Conservation (phyloP, 169 alveolate genomes). For the Cryptosporidium andersoni region DNA sequence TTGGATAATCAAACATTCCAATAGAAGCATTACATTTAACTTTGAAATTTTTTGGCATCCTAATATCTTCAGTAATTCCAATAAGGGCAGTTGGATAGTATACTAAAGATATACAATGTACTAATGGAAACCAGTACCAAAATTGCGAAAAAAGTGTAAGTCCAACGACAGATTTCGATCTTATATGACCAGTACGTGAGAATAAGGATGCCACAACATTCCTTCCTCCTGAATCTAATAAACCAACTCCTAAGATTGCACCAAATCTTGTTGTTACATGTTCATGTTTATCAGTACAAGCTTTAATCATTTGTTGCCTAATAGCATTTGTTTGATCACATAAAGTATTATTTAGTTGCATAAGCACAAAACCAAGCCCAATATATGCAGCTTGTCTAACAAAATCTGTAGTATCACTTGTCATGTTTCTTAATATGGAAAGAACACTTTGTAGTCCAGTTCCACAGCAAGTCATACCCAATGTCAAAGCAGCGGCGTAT, state of each 20-base stretch:
- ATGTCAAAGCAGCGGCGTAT: constrained; percentile 97
- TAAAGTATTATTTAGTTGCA: constrained; percentile 86
- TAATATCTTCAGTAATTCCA: constrained; percentile 87
- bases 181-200: constrained; percentile 85
- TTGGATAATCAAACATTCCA: constrained; percentile 81
- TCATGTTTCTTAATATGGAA: constrained; percentile 89
- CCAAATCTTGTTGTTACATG: constrained; percentile 96
- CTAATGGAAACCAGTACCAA: constrained; percentile 98
- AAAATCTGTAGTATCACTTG: constrained; percentile 94
- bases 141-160: constrained; percentile 91
- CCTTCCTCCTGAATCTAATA: constrained; percentile 94
- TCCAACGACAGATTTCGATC: constrained; percentile 94
- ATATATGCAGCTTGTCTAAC: constrained; percentile 96
- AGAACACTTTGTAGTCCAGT: constrained; percentile 90
- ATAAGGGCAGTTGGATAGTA: constrained; percentile 91
- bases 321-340: constrained; percentile 81
- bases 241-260: constrained; percentile 91
- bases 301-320: constrained; percentile 84
- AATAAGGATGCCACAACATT: constrained; percentile 76
- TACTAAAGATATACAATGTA: constrained; percentile 89
- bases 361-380: constrained; percentile 83
- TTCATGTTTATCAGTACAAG: constrained; percentile 92
- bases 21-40: constrained; percentile 82
- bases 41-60: constrained; percentile 85
- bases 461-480: constrained; percentile 98